Evolutionary conservation across 352 stramenopile genomes (phyloP).

Genomic region (Pythium aquatile): DNA sequence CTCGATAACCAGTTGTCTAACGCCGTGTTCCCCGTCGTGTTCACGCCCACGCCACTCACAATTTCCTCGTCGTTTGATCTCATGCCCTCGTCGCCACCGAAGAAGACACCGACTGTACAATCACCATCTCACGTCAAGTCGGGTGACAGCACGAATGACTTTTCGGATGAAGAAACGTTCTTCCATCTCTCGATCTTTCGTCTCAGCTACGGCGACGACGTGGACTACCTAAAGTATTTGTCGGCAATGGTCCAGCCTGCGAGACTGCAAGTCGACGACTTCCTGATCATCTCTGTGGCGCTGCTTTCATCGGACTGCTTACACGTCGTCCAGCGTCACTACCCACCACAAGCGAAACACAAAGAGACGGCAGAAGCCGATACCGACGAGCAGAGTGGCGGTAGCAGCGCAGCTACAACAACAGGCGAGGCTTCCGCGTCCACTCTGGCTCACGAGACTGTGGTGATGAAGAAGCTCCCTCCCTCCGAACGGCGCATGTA

Average conservation of each 20-base stretch:
- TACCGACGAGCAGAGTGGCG: neutral
- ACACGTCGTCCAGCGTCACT: constrained; percentile 41
- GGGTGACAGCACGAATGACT: constrained; percentile 12
- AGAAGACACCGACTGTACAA: constrained; percentile 19
- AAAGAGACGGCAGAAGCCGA: neutral
- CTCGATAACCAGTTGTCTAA: constrained; percentile 79
- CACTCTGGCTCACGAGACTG: constrained; percentile 15
- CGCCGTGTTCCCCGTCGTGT: constrained; percentile 80
- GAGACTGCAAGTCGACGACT: constrained; percentile 60
- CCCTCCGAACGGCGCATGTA: constrained; percentile 67
- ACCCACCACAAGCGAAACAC: constrained; percentile 15
- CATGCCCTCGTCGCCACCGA: constrained; percentile 25
- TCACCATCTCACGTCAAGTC: constrained; percentile 12
- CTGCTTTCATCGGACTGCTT: constrained; percentile 44
- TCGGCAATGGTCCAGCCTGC: constrained; percentile 79
- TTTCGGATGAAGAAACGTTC: constrained; percentile 38
- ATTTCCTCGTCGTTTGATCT: constrained; percentile 10
- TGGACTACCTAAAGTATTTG: constrained; percentile 89
- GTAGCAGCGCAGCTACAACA: neutral
- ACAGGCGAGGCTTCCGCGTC: neutral
- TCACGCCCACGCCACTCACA: constrained; percentile 65
- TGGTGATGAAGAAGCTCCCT: constrained; percentile 29
- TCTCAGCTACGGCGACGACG: constrained; percentile 76
- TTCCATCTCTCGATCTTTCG: constrained; percentile 79
- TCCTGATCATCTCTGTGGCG: constrained; percentile 48